Evolutionary conservation across 495 filamentous ascomycete species (phyloP), one percentile per base, ranked within the genome.

Genomic region (Penicillium bialowiezense): DNA sequence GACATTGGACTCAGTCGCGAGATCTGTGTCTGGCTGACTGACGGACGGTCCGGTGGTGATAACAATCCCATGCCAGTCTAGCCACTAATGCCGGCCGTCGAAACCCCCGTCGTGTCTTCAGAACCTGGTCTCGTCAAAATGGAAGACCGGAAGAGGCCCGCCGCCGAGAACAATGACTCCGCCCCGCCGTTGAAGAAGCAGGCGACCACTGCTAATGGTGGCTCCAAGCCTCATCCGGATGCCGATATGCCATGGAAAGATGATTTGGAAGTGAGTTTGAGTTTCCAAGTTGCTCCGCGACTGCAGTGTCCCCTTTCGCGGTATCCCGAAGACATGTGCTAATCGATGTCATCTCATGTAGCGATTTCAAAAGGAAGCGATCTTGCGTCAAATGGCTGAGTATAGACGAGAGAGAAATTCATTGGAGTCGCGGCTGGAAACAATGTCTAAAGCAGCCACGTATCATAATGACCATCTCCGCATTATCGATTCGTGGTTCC

Each of bases 331-430:
- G n/a, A 24, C 9, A 45, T 35, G 21, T 43, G 14, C 58, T 64
- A 34, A 64, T 48, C 17, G 8, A 10, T 4, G 10, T 10, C 8
- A 40, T 36, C 44, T 40, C 40, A 37, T 51, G 65, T 65, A 98
- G 93, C 83, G 86, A 56, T 97, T 89, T 62, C 90, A 96, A 73
- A 98, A 98, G 68, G 93, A 96, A 77, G 93, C 93, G 49, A 97
- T 98, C 62, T 85, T 88, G 63, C 89, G 93, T 23, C 92, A 97
- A 63, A 96, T 98, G 92, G 85, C 87, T 58, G 95, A 97, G 66
- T 96, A 91, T 65, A 97, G 96, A 68, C 81, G 95, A 39, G 90
- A 97, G 61, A 89, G 88, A 65, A 75, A 75, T 26, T 83, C 82
- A 14, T 67, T 96, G 38, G 92, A 97, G 68, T 66, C 76, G 32